Evolutionary conservation across 495 filamentous ascomycete genomes (phyloP).

Genomic region (Penicillium soppii): DNA sequence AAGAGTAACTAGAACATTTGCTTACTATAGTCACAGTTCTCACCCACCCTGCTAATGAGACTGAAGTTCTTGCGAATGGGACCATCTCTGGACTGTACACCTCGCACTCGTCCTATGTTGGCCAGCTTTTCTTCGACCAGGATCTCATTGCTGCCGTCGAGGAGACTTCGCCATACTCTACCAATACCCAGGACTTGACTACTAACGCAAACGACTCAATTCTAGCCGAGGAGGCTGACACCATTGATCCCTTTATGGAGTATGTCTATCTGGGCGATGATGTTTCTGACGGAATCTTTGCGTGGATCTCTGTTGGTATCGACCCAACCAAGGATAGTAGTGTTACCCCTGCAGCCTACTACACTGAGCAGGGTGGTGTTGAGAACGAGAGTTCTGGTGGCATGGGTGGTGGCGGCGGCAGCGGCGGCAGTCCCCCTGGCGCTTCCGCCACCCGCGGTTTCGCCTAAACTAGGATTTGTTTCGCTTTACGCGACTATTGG

Average conservation of each 20-base stretch:
- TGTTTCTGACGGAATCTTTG: slow-evolving; percentile 34
- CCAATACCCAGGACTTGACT: slow-evolving; percentile 50
- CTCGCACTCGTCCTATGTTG: slow-evolving; percentile 47
- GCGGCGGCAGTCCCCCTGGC: slow-evolving; percentile 14
- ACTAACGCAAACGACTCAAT: slow-evolving; percentile 54
- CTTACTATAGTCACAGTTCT: slow-evolving; percentile 20
- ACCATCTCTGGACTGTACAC: slow-evolving; percentile 34
- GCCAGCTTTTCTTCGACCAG: slow-evolving; percentile 64
- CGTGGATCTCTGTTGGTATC: slow-evolving; percentile 37
- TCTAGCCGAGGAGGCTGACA: slow-evolving; percentile 45
- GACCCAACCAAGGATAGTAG: slow-evolving; percentile 23
- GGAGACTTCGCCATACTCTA: slow-evolving; percentile 50
- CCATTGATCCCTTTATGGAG: slow-evolving; percentile 57
- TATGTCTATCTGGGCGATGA: slow-evolving; percentile 43
- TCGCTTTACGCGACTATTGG: too few species aligned
- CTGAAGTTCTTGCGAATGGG: slow-evolving; percentile 26
- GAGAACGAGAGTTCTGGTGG: slow-evolving; percentile 29
- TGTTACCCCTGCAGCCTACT: slow-evolving; percentile 33
- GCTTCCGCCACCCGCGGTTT: too few species aligned
- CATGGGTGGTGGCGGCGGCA: slow-evolving; percentile 11
- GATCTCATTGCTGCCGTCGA: slow-evolving; percentile 49
- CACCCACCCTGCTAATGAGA: slow-evolving; percentile 36
- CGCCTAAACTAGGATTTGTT: too few species aligned
- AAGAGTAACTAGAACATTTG: neutral
- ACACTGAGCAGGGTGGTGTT: slow-evolving; percentile 35